Evolutionary conservation across 2,329 filamentous ascomycete genomes (phyloP).

Genomic region (Chaetomium sp.): DNA sequence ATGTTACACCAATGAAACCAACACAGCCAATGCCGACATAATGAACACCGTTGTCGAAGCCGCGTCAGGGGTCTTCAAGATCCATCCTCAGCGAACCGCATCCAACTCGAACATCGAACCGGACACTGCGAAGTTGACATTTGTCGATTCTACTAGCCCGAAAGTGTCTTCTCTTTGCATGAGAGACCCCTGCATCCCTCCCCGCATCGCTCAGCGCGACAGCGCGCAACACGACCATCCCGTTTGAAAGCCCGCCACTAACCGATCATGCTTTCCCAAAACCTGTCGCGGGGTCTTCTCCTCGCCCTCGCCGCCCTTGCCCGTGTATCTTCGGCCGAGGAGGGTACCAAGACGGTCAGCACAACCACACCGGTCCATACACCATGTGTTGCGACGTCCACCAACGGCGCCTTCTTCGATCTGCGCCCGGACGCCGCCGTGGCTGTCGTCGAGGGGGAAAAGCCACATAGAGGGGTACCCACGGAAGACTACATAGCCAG

Average conservation of each 20-base stretch:
- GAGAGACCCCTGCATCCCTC: constrained; percentile 7
- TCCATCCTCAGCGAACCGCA: constrained; percentile 7
- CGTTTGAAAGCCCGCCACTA: not conserved
- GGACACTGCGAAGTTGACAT: not conserved
- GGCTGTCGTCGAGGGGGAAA: constrained; percentile 46
- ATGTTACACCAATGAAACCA: constrained; percentile 4
- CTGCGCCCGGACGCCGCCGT: constrained; percentile 58
- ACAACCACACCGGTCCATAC: constrained; percentile 49
- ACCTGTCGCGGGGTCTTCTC: constrained; percentile 35
- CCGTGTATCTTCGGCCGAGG: constrained; percentile 33
- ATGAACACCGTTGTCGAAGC: constrained; percentile 19
- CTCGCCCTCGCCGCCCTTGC: constrained; percentile 42
- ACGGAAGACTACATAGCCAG: constrained; percentile 62
- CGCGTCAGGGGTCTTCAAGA: constrained; percentile 17
- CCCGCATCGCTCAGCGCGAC: constrained; percentile 22
- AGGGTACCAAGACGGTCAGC: constrained; percentile 24
- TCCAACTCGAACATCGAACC: not conserved
- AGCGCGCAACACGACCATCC: constrained; percentile 15
- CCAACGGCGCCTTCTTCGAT: constrained; percentile 61
- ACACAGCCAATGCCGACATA: constrained; percentile 15
- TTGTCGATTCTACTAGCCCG: not conserved
- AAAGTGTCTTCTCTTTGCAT: constrained; percentile 14
- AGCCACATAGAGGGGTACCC: constrained; percentile 47
- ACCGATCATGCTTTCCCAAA: constrained; percentile 34
- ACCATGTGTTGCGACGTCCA: constrained; percentile 59